A percentile compares a stretch with the other conserved stretches of the same genome.
Evolutionary conservation across 257 asterid genomes (phyloP).

Genomic region (Solanum peruvianum): DNA sequence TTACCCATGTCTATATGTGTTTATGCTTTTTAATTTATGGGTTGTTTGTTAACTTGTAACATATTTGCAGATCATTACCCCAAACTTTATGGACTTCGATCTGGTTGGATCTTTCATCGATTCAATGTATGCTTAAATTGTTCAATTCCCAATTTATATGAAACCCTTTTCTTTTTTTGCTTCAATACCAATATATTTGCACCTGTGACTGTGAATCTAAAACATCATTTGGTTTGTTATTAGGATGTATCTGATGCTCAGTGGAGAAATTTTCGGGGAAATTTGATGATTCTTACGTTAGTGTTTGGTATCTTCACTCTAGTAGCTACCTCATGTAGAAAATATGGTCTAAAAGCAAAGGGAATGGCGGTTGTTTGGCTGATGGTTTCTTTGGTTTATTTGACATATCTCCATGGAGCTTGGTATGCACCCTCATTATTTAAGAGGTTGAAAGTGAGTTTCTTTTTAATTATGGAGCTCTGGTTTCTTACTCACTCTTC

Average conservation of each 20-base stretch:
- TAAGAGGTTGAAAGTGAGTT: neutral
- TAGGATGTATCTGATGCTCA: slow-evolving; percentile 91
- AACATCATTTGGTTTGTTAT: neutral
- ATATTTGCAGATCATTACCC: slow-evolving; percentile 45
- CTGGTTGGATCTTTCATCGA: neutral
- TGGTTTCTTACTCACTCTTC: neutral
- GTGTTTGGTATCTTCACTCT: slow-evolving; percentile 67
- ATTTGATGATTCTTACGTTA: slow-evolving; percentile 51
- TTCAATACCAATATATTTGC: neutral
- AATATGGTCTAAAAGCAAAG: slow-evolving; percentile 44
- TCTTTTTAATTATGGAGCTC: neutral
- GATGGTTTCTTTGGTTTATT: slow-evolving; percentile 51
- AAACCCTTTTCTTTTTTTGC: neutral
- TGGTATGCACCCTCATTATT: slow-evolving; percentile 37
- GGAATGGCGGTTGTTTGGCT: slow-evolving; percentile 87
- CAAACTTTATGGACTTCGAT: slow-evolving; percentile 65
- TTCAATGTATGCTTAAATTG: slow-evolving; percentile 37
- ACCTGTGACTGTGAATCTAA: neutral
- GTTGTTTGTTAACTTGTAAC: neutral
- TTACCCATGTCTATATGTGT: neutral
- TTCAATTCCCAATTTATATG: neutral
- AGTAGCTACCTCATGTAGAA: slow-evolving; percentile 42
- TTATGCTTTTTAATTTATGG: neutral
- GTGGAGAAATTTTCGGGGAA: slow-evolving; percentile 91
- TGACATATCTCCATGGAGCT: slow-evolving; percentile 76